Evolutionary conservation across 352 stramenopile species (phyloP), one percentile per base, ranked within the genome.

Genomic region (Phytophthora crassamura): DNA sequence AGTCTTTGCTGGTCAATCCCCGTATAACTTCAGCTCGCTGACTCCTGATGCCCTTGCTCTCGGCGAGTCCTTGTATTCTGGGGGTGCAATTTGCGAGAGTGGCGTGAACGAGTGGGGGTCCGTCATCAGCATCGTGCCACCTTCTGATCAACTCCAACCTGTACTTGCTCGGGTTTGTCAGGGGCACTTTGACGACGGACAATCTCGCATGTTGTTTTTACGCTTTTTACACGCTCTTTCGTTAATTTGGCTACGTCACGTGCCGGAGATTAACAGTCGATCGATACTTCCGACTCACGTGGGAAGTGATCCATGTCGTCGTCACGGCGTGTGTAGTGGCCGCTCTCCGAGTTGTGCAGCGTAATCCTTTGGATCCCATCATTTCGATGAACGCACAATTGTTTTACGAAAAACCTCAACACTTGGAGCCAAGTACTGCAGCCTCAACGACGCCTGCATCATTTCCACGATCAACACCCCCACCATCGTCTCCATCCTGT

Each of bases 161-260:
- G 41, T 62, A 62, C 41, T 43, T 46, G n/a, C 41, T 62, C 2
- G 53, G 41, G 4, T 32, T 62, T 7, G 22, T 32, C 9, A 62
- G 33, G 4, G 60, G 60, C 16, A 69, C 51, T 3, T 22, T 61
- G 14, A 59, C 61, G 5, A 36, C 53, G 3, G 52, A 64, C 6
- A 67, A 67, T 18, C 49, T 67, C 18, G 47, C 49, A 3, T 54
- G 54, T 12, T 67, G 59, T n/a, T 67, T 67, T 16, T 60, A 49
- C 22, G 59, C 32, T n/a, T 67, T 67, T 35, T 67, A n/a, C 59
- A 4, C 60, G 60, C 20, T 60, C 48, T 11, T 52, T 60, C 25
- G n/a, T 67, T 5, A 67, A 67, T 16, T 40, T 67, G 18, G 18
- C 34, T 1, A 53, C 53, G 32, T 15, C 59, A 22, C 40, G 59